Evolutionary conservation across 768 basidiomycete genomes (phyloP), one percentile per base, ranked within the genome.

Genomic region (Mycena olivaceomarginata): DNA sequence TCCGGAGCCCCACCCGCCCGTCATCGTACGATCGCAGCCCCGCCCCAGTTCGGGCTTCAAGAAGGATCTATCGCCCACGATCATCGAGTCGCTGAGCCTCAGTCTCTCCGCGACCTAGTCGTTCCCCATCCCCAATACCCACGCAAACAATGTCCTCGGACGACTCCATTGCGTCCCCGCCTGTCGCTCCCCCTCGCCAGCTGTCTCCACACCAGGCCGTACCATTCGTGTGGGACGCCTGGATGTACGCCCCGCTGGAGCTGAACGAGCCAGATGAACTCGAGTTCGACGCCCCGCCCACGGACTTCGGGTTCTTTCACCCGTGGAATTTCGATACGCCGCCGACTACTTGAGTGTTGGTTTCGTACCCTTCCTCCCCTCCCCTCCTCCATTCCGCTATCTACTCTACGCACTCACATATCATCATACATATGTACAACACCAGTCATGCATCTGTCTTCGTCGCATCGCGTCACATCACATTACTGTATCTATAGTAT

Each of bases 41-140:
- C 15, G 20, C n/a, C 57, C 7, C 76, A 77, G 45, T 76, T 76
- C 45, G n/a, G 75, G 75, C 3, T 78, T 72, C 70, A 75, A 72
- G 60, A 15, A 15, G 3, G 39, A 25, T 7, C 15, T 72, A 7
- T 68, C 74, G 41, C 74, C 77, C 9, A 43, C 57, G 39, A 20
- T 57, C 60, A 62, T 79, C 56, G 67, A 66, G 51, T 31, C 64
- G 16, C 22, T 74, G 22, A 53, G n/a, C 48, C 62, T 72, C 40
- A 11, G n/a, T 31, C 12, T 12, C 59, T 4, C 40, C 39, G 7
- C 0, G 22, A 25, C 66, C 39, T 22, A 40, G 62, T 20, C 67
- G 45, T 20, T 64, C 70, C 56, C 75, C 75, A 15, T 12, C 60
- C 48, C 59, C 25, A 20, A 10, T 20, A 15, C n/a, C n/a, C 3